Evolutionary conservation across 768 basidiomycete genomes (phyloP).

Genomic region (Pleurotus tuoliensis): DNA sequence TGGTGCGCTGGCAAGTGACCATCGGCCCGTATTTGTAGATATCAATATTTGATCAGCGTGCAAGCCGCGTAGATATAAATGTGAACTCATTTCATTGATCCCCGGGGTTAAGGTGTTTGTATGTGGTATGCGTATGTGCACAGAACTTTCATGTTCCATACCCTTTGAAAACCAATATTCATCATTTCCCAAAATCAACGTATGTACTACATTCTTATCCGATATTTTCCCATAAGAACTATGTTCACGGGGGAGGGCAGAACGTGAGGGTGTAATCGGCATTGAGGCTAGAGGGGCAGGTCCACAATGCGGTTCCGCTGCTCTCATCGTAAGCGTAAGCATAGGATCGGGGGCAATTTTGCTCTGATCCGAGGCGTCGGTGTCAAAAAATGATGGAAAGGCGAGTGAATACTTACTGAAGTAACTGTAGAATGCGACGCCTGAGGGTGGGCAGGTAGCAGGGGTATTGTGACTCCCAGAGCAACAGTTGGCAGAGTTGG

Average conservation of each 20-base stretch:
- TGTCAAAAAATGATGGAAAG: background rate
- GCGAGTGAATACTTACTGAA: constrained; percentile 11
- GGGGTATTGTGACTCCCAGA: constrained; percentile 34
- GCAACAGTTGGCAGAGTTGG: constrained; percentile 63
- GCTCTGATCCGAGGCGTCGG: constrained; percentile 12
- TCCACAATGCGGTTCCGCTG: constrained; percentile 43
- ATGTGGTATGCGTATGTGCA: no score
- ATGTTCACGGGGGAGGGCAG: constrained; percentile 14
- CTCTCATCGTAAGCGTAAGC: constrained; percentile 46
- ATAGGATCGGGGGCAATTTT: constrained; percentile 34
- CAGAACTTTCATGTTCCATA: no score
- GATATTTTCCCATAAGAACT: background rate
- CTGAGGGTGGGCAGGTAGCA: constrained; percentile 14
- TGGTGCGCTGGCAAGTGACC: constrained; percentile 52
- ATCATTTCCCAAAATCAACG: no score
- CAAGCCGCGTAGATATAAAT: no score
- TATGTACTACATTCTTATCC: no score
- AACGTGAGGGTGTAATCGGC: constrained; percentile 27
- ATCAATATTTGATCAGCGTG: constrained; percentile 14
- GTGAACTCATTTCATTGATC: background rate
- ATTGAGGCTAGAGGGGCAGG: constrained; percentile 26
- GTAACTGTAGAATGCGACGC: constrained; percentile 16
- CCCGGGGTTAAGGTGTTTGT: background rate
- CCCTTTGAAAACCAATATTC: no score
- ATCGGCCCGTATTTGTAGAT: constrained; percentile 50